Conservation (phyloP, 345 rosid species). For the Toxicodendron radicans region DNA sequence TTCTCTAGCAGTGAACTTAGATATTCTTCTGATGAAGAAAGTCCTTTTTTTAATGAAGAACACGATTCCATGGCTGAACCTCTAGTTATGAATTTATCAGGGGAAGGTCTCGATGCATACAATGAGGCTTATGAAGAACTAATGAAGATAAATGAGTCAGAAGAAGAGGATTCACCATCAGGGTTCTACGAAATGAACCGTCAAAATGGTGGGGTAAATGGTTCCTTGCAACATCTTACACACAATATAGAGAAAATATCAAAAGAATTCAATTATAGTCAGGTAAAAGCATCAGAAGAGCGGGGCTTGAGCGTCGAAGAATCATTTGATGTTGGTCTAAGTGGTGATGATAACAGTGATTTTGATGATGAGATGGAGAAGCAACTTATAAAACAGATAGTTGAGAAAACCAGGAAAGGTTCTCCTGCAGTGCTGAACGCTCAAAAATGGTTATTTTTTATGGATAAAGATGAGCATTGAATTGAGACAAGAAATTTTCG, state of each 20-base stretch:
- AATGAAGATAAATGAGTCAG: slow-evolving; percentile 54
- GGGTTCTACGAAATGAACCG: slow-evolving; percentile 30
- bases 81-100: slow-evolving; percentile 63
- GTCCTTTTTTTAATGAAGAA: slow-evolving; percentile 34
- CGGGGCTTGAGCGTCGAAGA: slow-evolving; percentile 26
- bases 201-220: slow-evolving; percentile 19
- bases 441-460: slow-evolving; percentile 52
- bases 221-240: slow-evolving; percentile 8
- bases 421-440: slow-evolving; percentile 73
- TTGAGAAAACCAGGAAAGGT: slow-evolving; percentile 81
- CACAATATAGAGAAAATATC: slow-evolving; percentile 2
- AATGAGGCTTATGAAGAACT: slow-evolving; percentile 70
- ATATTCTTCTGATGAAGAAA: slow-evolving; percentile 24
- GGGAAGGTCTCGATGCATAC: slow-evolving; percentile 81
- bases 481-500: slow-evolving; percentile 19
- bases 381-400: slow-evolving; percentile 73
- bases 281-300: slow-evolving; percentile 16
- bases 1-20: slow-evolving; percentile 32
- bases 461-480: slow-evolving; percentile 37
- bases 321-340: slow-evolving; percentile 33
- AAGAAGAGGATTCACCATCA: slow-evolving; percentile 53
- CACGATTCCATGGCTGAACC: slow-evolving; percentile 37
- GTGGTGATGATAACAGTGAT: slow-evolving; percentile 53
- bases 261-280: slow-evolving; percentile 8
- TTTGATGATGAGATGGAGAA: slow-evolving; percentile 62